Percentiles rank a stretch among this genome's conserved stretches.
These are phyloP conservation scores for Calocera viscosa DNA, from an alignment of 768 basidiomycete species.

Conservation along the genomic window DNA sequence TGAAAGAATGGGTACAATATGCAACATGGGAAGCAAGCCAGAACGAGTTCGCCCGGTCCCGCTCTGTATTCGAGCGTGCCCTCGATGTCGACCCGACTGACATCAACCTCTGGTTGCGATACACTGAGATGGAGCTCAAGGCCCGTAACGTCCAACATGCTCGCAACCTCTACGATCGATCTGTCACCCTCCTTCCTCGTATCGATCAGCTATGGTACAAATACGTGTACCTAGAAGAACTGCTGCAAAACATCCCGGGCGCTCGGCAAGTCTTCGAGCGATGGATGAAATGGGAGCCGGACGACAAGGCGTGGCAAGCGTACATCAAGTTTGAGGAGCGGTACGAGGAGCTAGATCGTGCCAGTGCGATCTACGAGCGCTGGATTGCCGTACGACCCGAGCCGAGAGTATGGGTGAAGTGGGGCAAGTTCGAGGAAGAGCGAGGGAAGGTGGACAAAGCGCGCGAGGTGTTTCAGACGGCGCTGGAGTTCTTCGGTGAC, in stretches of 20 bases:
- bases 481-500: slow-evolving; percentile 79
- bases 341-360: slow-evolving; percentile 82
- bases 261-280: slow-evolving; percentile 96
- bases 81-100: slow-evolving; percentile 88
- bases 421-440: slow-evolving; percentile 55
- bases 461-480: slow-evolving; percentile 79
- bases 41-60: slow-evolving; percentile 87
- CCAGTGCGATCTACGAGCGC: slow-evolving; percentile 83
- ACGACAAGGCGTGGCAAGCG: slow-evolving; percentile 99
- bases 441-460: slow-evolving; percentile 53
- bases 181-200: slow-evolving; percentile 89
- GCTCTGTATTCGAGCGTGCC: slow-evolving; percentile 93
- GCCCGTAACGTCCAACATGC: slow-evolving; percentile 95
- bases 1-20: slow-evolving; percentile 37
- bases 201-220: slow-evolving; percentile 99
- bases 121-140: slow-evolving; percentile 96
- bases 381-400: slow-evolving; percentile 55
- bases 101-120: slow-evolving; percentile 84
- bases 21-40: slow-evolving; percentile 72
- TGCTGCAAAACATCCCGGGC: slow-evolving; percentile 89
- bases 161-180: slow-evolving; percentile 91
- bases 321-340: slow-evolving; percentile 96
- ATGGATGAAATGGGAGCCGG: slow-evolving; percentile 99
- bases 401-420: slow-evolving; percentile 51
- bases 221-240: slow-evolving; percentile 95